phyloP scores from a whole-genome alignment of 345 rosid genomes.

The Eutrema yunnanense region DNA sequence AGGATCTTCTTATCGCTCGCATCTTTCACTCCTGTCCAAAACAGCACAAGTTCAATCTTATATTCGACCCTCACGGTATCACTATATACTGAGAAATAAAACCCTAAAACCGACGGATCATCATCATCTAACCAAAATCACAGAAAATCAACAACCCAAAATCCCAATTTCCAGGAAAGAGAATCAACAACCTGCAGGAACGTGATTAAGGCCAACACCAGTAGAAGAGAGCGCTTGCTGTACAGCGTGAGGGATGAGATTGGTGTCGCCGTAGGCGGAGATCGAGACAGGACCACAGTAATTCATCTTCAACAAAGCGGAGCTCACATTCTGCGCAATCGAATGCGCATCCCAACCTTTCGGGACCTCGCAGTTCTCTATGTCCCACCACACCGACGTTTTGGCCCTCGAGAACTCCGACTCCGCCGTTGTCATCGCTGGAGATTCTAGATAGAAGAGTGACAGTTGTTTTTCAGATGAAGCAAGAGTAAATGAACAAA shows the following conservation, averaged over 20 bases:
- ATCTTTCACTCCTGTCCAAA: conserved; percentile 72
- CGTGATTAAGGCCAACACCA: conserved; percentile 79
- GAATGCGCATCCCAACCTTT: conserved; percentile 54
- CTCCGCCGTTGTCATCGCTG: neutral
- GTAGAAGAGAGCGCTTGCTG: conserved; percentile 86
- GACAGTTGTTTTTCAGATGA: neutral
- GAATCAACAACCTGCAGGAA: conserved; percentile 59
- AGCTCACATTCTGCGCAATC: conserved; percentile 68
- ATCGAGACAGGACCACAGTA: conserved; percentile 77
- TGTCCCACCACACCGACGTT: conserved; percentile 96
- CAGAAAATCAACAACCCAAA: neutral
- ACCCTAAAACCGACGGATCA: neutral
- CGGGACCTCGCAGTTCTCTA: conserved; percentile 84
- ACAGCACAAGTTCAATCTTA: neutral
- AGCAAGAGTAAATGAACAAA: neutral
- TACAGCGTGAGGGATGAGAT: conserved; percentile 42
- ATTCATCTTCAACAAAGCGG: conserved; percentile 58
- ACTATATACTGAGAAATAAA: too few relatives aligned
- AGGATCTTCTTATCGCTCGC: conserved; percentile 91
- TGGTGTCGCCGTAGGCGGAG: conserved; percentile 80
- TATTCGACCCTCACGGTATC: neutral
- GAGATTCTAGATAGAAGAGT: neutral
- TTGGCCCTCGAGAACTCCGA: conserved; percentile 50
- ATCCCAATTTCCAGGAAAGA: neutral
- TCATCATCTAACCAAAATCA: neutral